phyloP scores from a whole-genome alignment of 495 filamentous ascomycete species.

The Penicillium bovifimosum region DNA sequence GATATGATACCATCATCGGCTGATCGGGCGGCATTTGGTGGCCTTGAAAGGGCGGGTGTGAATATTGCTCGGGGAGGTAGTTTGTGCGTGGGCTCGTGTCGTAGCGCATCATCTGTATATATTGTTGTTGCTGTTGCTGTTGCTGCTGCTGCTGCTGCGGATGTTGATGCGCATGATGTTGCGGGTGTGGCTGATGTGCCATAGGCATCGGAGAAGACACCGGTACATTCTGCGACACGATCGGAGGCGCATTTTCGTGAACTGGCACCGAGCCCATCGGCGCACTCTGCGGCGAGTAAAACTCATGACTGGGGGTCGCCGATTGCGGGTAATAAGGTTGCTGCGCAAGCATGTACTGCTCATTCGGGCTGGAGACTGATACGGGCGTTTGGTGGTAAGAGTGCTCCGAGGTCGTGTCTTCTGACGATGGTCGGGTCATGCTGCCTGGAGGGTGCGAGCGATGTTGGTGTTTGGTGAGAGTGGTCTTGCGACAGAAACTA shows the following conservation, averaged over 20 bases:
- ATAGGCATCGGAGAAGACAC: slow-evolving; percentile 31
- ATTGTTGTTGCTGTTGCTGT: slow-evolving; percentile 24
- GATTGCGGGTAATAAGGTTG: slow-evolving; percentile 37
- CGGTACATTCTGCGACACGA: slow-evolving; percentile 29
- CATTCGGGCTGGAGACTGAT: slow-evolving; percentile 27
- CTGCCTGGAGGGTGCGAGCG: slow-evolving; percentile 62
- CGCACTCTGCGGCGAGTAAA: slow-evolving; percentile 33
- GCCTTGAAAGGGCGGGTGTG: slow-evolving; percentile 26
- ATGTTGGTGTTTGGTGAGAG: slow-evolving; percentile 76
- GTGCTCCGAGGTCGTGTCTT: slow-evolving; percentile 39
- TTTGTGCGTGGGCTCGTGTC: slow-evolving; percentile 29
- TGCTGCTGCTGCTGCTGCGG: slow-evolving; percentile 30
- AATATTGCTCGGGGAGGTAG: slow-evolving; percentile 36
- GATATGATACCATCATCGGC: slow-evolving; percentile 37
- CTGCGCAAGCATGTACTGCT: slow-evolving; percentile 38
- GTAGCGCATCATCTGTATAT: slow-evolving; percentile 38
- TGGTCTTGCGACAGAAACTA: slow-evolving; percentile 86
- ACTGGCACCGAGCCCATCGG: slow-evolving; percentile 30
- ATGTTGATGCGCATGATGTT: slow-evolving; percentile 21
- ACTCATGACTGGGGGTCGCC: slow-evolving; percentile 36
- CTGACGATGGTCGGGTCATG: slow-evolving; percentile 38
- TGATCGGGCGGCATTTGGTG: slow-evolving; percentile 30
- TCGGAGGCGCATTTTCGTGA: slow-evolving; percentile 26
- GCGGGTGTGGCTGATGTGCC: slow-evolving; percentile 30
- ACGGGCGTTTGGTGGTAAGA: slow-evolving; percentile 32